phyloP scores from a whole-genome alignment of 2,329 filamentous ascomycete genomes.

The Endothia cerciana region DNA sequence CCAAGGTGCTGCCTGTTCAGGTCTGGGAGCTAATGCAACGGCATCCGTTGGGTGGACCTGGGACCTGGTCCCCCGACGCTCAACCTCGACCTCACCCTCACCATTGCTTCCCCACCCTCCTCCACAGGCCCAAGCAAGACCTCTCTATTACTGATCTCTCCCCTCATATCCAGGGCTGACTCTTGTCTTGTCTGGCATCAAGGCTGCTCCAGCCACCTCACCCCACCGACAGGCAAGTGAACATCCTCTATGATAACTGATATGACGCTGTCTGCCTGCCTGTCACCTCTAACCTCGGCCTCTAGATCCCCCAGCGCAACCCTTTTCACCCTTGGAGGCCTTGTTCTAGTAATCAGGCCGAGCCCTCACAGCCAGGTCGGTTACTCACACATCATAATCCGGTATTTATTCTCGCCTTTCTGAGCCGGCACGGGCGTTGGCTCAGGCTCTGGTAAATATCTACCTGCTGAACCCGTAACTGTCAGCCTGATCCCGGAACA shows the following conservation, averaged over 20 bases:
- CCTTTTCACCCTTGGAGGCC: too few relatives aligned
- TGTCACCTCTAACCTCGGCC: background rate
- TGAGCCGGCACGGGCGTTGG: background rate
- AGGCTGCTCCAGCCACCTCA: too few relatives aligned
- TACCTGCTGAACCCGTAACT: background rate
- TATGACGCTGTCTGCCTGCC: background rate
- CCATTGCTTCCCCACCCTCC: background rate
- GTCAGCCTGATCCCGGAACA: background rate
- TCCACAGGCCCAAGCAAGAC: background rate
- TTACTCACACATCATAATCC: background rate
- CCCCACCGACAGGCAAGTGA: too few relatives aligned
- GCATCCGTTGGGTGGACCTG: background rate
- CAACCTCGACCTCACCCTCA: background rate
- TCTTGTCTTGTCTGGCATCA: background rate
- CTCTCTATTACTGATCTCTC: background rate
- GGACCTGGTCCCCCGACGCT: background rate
- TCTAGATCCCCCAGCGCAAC: background rate
- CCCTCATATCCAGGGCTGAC: too few relatives aligned
- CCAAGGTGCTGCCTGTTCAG: background rate
- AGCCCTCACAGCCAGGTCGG: background rate
- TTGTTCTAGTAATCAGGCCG: background rate
- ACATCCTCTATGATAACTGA: background rate
- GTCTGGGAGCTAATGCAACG: background rate
- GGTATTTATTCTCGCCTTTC: background rate
- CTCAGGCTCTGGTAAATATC: background rate